A percentile compares a stretch with the other conserved stretches of the same genome.
Evolutionary conservation across 306 rosid species (phyloP).

Genomic region (Inga oerstediana): DNA sequence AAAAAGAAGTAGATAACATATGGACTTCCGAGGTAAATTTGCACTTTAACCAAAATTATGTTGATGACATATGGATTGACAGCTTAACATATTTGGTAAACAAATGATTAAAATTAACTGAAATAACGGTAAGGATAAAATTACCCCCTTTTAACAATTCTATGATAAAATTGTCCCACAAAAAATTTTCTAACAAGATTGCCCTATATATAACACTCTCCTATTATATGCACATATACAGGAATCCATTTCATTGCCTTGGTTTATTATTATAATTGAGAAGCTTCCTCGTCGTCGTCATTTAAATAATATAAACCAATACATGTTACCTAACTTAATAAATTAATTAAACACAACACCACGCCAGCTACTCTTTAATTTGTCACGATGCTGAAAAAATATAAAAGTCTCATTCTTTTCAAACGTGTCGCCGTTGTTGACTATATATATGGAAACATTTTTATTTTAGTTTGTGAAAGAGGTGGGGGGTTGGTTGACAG

Average conservation of each 20-base stretch:
- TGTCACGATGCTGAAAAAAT: background rate
- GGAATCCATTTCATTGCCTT: too few species aligned
- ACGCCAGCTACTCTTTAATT: background rate
- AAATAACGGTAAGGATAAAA: too few species aligned
- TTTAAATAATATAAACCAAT: background rate
- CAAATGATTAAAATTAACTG: too few species aligned
- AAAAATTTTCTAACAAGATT: too few species aligned
- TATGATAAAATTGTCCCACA: too few species aligned
- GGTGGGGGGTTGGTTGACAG: background rate
- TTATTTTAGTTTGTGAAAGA: background rate
- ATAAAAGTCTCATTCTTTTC: background rate
- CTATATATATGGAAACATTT: background rate
- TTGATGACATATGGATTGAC: too few species aligned
- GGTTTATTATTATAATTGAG: background rate
- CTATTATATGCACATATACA: too few species aligned
- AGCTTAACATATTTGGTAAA: too few species aligned
- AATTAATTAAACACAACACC: background rate
- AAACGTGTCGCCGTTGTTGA: background rate
- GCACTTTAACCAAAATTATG: too few species aligned
- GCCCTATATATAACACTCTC: too few species aligned
- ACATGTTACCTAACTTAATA: background rate
- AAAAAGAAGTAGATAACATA: too few species aligned
- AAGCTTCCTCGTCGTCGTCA: background rate
- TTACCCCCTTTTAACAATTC: accelerated
- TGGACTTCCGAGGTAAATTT: too few species aligned